A percentile compares a stretch with the other conserved stretches of the same genome.
Evolutionary conservation across 2,329 filamentous ascomycete species (phyloP).

Genomic region (Mycogone perniciosa): DNA sequence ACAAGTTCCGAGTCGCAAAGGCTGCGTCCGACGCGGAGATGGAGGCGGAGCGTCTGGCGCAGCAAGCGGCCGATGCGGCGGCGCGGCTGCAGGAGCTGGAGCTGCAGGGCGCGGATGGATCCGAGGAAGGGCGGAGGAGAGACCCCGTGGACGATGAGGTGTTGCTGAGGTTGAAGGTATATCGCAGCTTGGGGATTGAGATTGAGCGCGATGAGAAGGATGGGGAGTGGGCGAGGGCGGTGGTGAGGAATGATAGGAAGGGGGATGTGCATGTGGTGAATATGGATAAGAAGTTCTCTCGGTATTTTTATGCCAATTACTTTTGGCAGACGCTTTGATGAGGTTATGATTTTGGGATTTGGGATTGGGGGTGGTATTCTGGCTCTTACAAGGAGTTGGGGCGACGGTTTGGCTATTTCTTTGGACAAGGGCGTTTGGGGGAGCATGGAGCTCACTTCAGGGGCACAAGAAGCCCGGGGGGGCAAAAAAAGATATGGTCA

Average conservation of each 20-base stretch:
- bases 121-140: slow-evolving; percentile 20
- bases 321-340: slow-evolving; percentile 83
- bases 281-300: slow-evolving; percentile 85
- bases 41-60: slow-evolving; percentile 85
- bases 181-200: slow-evolving; percentile 84
- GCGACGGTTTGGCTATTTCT: background rate
- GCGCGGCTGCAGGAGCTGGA: slow-evolving; percentile 76
- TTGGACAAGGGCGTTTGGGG: slow-evolving; percentile 2
- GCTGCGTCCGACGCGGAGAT: slow-evolving; percentile 82
- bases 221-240: slow-evolving; percentile 78
- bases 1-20: slow-evolving; percentile 94
- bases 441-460: too few species aligned
- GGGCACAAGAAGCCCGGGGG: too few species aligned
- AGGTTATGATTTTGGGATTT: background rate
- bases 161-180: slow-evolving; percentile 77
- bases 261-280: slow-evolving; percentile 94
- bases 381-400: slow-evolving; percentile 1
- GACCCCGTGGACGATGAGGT: slow-evolving; percentile 57
- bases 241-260: slow-evolving; percentile 78
- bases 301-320: slow-evolving; percentile 90
- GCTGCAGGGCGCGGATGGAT: slow-evolving; percentile 75
- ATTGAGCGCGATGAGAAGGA: slow-evolving; percentile 66
- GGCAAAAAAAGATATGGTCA: too few species aligned
- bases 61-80: slow-evolving; percentile 68
- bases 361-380: background rate